These are phyloP conservation scores for Phytophthora ramorum DNA, from an alignment of 352 stramenopile genomes.

Conservation along the genomic window DNA sequence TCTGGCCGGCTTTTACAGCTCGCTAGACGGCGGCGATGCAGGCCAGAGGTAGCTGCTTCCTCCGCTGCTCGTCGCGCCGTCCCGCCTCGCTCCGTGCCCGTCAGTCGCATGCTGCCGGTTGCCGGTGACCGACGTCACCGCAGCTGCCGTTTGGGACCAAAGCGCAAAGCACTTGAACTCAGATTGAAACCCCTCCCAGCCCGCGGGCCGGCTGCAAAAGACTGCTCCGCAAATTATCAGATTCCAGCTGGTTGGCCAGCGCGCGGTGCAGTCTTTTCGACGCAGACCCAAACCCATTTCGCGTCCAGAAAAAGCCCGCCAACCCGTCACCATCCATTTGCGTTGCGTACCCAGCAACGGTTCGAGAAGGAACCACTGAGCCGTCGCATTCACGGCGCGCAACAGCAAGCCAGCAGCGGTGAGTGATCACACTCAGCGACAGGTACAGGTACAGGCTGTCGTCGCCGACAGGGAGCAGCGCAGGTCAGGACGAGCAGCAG, in stretches of 20 bases:
- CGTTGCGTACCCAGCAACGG: constrained; percentile 29
- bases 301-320: constrained; percentile 15
- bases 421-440: not conserved
- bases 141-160: constrained; percentile 13
- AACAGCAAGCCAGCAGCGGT: not conserved
- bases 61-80: not conserved
- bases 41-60: not conserved
- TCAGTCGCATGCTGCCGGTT: constrained; percentile 24
- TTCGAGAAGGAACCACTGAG: constrained; percentile 20
- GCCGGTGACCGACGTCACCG: not conserved
- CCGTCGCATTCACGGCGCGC: constrained; percentile 9
- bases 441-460: constrained; percentile 12
- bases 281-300: not conserved
- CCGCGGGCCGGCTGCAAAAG: constrained; percentile 18
- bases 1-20: constrained; percentile 30
- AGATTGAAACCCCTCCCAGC: constrained; percentile 33
- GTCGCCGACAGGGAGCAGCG: not conserved
- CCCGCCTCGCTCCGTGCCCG: not conserved
- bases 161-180: constrained; percentile 25
- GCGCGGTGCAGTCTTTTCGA: constrained; percentile 16
- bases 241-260: too few species aligned
- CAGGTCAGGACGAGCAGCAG: not conserved
- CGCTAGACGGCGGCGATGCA: not conserved
- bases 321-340: constrained; percentile 42
- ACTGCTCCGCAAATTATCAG: constrained; percentile 6